Conservation (phyloP, 2,329 filamentous ascomycete genomes). For the Kalaharituber pfeilii region DNA sequence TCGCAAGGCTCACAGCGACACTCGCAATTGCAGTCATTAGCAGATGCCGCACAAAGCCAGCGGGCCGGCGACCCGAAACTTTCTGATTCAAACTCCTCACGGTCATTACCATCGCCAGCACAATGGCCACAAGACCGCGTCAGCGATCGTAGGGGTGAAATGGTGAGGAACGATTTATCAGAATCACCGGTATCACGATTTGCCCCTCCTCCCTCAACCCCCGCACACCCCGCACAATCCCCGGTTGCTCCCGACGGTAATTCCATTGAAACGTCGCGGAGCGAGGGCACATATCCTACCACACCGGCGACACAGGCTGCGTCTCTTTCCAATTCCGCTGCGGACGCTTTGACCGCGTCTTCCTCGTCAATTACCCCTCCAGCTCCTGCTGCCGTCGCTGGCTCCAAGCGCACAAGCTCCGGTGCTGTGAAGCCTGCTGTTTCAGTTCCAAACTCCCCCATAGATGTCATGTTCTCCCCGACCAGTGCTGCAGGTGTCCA, state of each 20-base stretch:
- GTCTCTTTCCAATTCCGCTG: too few relatives aligned
- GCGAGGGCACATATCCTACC: too few relatives aligned
- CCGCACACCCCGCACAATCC: background rate
- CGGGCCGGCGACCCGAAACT: too few relatives aligned
- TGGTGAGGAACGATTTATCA: too few relatives aligned
- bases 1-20: background rate
- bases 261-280: too few relatives aligned
- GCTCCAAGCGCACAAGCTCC: background rate
- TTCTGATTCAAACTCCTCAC: too few relatives aligned
- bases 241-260: background rate
- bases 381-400: background rate
- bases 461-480: background rate
- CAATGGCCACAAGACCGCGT: background rate
- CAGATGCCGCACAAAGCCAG: background rate
- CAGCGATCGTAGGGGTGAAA: too few relatives aligned
- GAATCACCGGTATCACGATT: background rate
- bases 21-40: background rate
- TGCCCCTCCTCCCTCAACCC: background rate
- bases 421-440: background rate
- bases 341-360: too few relatives aligned
- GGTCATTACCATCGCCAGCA: background rate
- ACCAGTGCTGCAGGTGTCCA: background rate
- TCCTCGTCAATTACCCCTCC: background rate
- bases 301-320: too few relatives aligned
- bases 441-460: background rate